Conservation (phyloP, 768 basidiomycete species). For the Russula ochroleuca region DNA sequence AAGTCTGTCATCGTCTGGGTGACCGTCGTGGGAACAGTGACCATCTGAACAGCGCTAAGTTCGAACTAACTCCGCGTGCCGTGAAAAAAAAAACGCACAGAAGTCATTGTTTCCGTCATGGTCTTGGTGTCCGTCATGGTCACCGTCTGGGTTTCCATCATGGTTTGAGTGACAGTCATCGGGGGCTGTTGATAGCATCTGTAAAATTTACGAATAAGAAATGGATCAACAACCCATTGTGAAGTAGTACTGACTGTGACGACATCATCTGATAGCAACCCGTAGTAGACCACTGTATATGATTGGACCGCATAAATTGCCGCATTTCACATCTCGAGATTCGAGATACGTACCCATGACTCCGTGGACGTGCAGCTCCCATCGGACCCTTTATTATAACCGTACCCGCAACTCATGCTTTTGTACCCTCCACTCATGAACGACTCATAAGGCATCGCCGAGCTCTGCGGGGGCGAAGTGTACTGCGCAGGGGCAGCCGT, state of each 20-base stretch:
- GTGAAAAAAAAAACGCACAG: constrained; percentile 10
- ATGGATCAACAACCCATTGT: neutral
- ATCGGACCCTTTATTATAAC: constrained; percentile 52
- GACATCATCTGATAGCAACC: constrained; percentile 19
- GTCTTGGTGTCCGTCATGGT: constrained; percentile 33
- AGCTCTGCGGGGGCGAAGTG: constrained; percentile 33
- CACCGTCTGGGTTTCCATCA: constrained; percentile 39
- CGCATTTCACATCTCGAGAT: neutral
- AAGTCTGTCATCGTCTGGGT: constrained; percentile 27
- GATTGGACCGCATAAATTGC: neutral
- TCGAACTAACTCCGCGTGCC: neutral
- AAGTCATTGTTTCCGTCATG: constrained; percentile 32
- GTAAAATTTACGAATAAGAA: constrained; percentile 10
- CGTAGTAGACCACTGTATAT: constrained; percentile 11
- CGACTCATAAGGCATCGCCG: constrained; percentile 42
- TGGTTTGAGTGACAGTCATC: constrained; percentile 41
- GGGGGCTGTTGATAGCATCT: constrained; percentile 34
- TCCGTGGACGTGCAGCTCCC: constrained; percentile 47
- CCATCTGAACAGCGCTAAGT: constrained; percentile 15
- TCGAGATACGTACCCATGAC: constrained; percentile 53
- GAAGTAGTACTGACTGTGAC: neutral
- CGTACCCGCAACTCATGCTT: constrained; percentile 66
- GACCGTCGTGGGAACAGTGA: constrained; percentile 25
- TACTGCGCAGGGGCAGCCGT: constrained; percentile 31
- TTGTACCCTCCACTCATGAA: constrained; percentile 63